These are phyloP conservation scores for Cronartium ribicola DNA, from an alignment of 1,284 basidiomycete genomes.

Conservation along the genomic window DNA sequence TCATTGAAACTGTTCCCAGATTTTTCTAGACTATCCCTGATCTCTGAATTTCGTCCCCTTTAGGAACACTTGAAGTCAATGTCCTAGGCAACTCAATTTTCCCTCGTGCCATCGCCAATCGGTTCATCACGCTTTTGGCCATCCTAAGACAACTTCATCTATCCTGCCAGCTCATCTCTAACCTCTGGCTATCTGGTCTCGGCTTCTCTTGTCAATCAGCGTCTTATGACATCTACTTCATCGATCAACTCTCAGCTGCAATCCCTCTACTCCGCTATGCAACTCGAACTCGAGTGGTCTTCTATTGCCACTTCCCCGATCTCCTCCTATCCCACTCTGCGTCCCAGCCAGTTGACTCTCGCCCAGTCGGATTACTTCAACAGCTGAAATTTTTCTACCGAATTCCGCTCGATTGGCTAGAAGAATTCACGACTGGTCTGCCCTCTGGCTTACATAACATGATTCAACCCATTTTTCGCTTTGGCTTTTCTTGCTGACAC, in stretches of 20 bases:
- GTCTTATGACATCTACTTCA: conserved; percentile 73
- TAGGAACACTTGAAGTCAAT: conserved; percentile 79
- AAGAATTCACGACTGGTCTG: conserved; percentile 82
- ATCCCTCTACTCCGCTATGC: conserved; percentile 73
- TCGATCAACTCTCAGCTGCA: conserved; percentile 90
- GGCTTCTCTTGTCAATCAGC: conserved; percentile 42
- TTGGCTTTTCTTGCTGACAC: neutral
- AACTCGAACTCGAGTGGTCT: conserved; percentile 72
- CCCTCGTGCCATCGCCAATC: conserved; percentile 70
- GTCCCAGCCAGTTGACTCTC: conserved; percentile 12
- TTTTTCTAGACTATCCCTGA: neutral
- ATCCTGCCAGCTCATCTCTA: conserved; percentile 59
- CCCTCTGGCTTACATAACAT: conserved; percentile 39
- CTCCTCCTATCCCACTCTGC: conserved; percentile 62
- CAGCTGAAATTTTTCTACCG: conserved; percentile 72
- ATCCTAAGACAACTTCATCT: conserved; percentile 68
- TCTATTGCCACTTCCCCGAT: conserved; percentile 98
- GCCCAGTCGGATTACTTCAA: conserved; percentile 45
- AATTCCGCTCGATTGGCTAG: conserved; percentile 80
- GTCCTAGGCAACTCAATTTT: conserved; percentile 66
- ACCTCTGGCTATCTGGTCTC: conserved; percentile 56
- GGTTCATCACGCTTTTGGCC: conserved; percentile 72
- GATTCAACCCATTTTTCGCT: neutral
- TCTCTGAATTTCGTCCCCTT: neutral
- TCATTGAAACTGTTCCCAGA: neutral